Evolutionary conservation across 148 eudicot genomes (phyloP).

Genomic region (Rhododendron griersonianum): DNA sequence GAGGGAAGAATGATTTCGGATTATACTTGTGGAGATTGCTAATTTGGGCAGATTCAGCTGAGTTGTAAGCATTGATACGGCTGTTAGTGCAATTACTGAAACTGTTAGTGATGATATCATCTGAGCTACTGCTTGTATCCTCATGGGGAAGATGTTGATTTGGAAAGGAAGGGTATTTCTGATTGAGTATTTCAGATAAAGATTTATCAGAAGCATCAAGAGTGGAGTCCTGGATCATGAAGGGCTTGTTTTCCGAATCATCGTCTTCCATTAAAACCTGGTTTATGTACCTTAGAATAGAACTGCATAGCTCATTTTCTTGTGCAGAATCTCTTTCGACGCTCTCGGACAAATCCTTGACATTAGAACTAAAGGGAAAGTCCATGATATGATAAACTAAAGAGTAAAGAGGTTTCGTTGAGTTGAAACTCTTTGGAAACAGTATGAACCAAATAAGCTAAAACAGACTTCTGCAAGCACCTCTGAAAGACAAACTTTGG

Average conservation of each 20-base stretch:
- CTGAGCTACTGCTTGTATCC: background rate
- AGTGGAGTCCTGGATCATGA: slow-evolving; percentile 5
- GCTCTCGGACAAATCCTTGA: background rate
- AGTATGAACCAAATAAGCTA: background rate
- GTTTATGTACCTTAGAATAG: slow-evolving; percentile 7
- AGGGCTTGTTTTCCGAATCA: background rate
- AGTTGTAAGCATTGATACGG: background rate
- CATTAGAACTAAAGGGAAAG: background rate
- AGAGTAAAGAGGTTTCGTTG: background rate
- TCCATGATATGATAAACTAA: background rate
- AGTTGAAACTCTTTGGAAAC: background rate
- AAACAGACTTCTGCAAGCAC: background rate
- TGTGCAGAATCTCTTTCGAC: background rate
- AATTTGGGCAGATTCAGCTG: background rate
- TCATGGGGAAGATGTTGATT: background rate
- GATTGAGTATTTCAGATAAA: slow-evolving; percentile 2
- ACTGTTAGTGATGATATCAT: background rate
- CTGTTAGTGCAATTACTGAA: background rate
- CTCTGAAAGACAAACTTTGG: background rate
- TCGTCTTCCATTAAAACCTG: slow-evolving; percentile 12
- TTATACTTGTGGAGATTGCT: background rate
- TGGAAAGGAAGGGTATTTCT: background rate
- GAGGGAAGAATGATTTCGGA: background rate
- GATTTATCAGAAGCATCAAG: slow-evolving; percentile 14
- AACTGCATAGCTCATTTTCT: background rate